A percentile compares a stretch with the other conserved stretches of the same genome.
These are phyloP conservation scores for Secale cereale DNA, from an alignment of 176 grass and related monocot genomes.

Conservation along the genomic window DNA sequence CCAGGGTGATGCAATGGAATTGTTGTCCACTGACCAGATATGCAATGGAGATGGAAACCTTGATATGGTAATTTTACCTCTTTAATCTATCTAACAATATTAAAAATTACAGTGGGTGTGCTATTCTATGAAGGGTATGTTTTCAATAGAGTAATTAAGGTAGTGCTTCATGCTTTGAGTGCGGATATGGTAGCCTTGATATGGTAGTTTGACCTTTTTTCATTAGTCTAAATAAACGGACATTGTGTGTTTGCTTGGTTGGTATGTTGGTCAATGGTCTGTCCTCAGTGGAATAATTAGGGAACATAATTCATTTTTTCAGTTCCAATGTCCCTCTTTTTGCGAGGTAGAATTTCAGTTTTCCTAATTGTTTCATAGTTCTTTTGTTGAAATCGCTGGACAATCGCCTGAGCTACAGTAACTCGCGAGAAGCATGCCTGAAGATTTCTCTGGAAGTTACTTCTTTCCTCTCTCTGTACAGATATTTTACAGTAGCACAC, in stretches of 20 bases:
- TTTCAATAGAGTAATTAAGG: not conserved
- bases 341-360: not conserved
- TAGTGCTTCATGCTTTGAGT: slow-evolving; percentile 4
- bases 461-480: too few species aligned
- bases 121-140: not conserved
- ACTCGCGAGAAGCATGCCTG: too few species aligned
- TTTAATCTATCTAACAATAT: slow-evolving; percentile 15
- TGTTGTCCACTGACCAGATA: slow-evolving; percentile 38
- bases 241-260: not conserved
- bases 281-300: not conserved
- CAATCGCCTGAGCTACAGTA: too few species aligned
- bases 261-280: not conserved
- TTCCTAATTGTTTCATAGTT: not conserved
- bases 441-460: too few species aligned
- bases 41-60: slow-evolving; percentile 22
- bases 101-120: not conserved
- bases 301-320: not conserved
- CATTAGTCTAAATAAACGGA: not conserved
- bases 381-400: too few species aligned
- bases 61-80: slow-evolving; percentile 50
- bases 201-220: slow-evolving; percentile 36
- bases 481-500: too few species aligned
- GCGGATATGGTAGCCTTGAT: slow-evolving; percentile 28
- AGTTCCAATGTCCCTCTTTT: slow-evolving; percentile 7
- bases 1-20: slow-evolving; percentile 50